A percentile compares a stretch with the other conserved stretches of the same genome.
phyloP scores from a whole-genome alignment of 2,329 filamentous ascomycete genomes.

The Diplodia mutila region DNA sequence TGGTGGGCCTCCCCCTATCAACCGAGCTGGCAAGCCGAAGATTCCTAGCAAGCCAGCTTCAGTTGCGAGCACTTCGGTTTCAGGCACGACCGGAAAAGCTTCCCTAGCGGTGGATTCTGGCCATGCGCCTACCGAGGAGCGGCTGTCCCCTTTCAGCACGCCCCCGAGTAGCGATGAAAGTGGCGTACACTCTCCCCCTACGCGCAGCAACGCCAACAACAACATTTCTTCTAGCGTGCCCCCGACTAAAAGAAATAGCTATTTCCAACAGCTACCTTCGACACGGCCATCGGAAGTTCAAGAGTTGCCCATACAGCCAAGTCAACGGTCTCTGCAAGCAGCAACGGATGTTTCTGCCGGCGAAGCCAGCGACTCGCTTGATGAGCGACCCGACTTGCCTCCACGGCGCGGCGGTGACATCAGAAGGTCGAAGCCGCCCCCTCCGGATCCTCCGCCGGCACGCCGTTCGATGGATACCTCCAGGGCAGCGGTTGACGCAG shows the following conservation, averaged over 20 bases:
- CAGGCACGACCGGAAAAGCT: slow-evolving; percentile 32
- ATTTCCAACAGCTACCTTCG: slow-evolving; percentile 35
- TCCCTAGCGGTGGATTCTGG: slow-evolving; percentile 47
- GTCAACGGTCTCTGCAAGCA: not conserved
- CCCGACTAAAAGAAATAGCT: slow-evolving; percentile 33
- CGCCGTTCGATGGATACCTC: slow-evolving; percentile 40
- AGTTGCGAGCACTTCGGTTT: slow-evolving; percentile 19
- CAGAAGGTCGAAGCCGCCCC: slow-evolving; percentile 36
- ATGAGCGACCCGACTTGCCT: slow-evolving; percentile 56
- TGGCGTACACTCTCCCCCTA: slow-evolving; percentile 22
- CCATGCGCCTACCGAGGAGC: slow-evolving; percentile 46
- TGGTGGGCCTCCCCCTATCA: slow-evolving; percentile 69
- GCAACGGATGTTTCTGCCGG: slow-evolving; percentile 7
- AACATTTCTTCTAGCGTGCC: slow-evolving; percentile 28
- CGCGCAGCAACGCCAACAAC: not conserved
- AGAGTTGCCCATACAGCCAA: slow-evolving; percentile 29
- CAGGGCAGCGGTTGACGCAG: slow-evolving; percentile 9
- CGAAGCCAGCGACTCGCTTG: slow-evolving; percentile 36
- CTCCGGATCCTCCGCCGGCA: slow-evolving; percentile 40
- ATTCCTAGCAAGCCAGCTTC: slow-evolving; percentile 56
- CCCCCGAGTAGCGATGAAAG: slow-evolving; percentile 75
- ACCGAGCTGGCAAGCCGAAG: slow-evolving; percentile 78
- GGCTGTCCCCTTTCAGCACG: slow-evolving; percentile 80
- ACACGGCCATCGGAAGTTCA: slow-evolving; percentile 31
- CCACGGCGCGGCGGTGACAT: slow-evolving; percentile 45